Conservation (phyloP, 148 eudicot genomes). For the Talinum fruticosum region DNA sequence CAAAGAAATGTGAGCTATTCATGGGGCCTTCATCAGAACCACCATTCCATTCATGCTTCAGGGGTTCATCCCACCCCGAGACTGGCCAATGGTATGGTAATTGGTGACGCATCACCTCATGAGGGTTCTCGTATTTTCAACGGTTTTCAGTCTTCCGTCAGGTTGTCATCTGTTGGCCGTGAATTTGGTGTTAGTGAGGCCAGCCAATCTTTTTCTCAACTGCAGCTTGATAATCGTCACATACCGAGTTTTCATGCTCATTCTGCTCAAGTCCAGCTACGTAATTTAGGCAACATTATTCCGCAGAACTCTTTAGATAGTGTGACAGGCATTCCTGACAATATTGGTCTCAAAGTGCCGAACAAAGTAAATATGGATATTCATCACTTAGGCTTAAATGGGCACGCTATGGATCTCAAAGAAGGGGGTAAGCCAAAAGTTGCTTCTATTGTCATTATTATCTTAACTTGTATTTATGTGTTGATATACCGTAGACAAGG, state of each 20-base stretch:
- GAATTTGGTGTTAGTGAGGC: constrained; percentile 38
- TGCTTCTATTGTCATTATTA: not conserved
- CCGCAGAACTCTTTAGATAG: constrained; percentile 31
- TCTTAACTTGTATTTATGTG: constrained; percentile 4
- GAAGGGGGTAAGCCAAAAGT: constrained; percentile 42
- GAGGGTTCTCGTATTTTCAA: constrained; percentile 37
- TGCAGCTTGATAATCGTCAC: constrained; percentile 32
- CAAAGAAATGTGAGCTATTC: constrained; percentile 29
- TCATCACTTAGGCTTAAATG: constrained; percentile 36
- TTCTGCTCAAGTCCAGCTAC: constrained; percentile 41
- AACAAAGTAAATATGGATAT: constrained; percentile 33
- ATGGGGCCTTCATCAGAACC: constrained; percentile 30
- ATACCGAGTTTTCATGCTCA: constrained; percentile 44
- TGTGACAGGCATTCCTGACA: constrained; percentile 30
- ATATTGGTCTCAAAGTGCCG: constrained; percentile 22
- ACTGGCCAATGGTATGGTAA: constrained; percentile 23
- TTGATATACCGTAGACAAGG: not conserved
- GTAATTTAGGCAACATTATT: constrained; percentile 22
- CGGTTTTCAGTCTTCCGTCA: constrained; percentile 37
- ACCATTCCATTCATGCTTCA: constrained; percentile 29
- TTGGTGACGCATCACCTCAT: constrained; percentile 32
- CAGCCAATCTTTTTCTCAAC: constrained; percentile 32
- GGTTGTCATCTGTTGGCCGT: constrained; percentile 36
- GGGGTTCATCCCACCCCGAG: constrained; percentile 21
- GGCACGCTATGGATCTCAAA: constrained; percentile 37